These are phyloP conservation scores for Pseudoneurospora amorphoporcata DNA, from an alignment of 495 filamentous ascomycete genomes.

Conservation along the genomic window DNA sequence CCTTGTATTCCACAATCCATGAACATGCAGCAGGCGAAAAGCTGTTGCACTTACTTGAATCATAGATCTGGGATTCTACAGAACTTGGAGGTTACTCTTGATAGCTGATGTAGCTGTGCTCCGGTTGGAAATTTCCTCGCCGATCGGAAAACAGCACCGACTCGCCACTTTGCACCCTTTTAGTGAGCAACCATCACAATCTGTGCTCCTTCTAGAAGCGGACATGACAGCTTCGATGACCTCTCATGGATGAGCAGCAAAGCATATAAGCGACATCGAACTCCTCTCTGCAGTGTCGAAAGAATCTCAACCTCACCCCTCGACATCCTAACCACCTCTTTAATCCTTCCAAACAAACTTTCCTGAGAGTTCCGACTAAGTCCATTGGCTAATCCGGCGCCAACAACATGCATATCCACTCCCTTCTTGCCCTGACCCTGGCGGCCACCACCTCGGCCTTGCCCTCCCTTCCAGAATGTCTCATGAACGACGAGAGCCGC, in stretches of 20 bases:
- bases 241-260: neutral
- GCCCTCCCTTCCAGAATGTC: slow-evolving; percentile 2
- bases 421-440: slow-evolving; percentile 10
- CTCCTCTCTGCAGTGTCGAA: neutral
- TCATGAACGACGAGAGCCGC: neutral
- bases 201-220: neutral
- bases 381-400: neutral
- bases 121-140: neutral
- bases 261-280: neutral
- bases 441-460: slow-evolving; percentile 10
- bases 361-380: neutral
- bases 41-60: neutral
- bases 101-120: neutral
- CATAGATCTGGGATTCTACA: neutral
- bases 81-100: neutral
- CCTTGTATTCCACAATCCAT: neutral
- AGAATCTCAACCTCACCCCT: neutral
- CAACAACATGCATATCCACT: slow-evolving; percentile 14
- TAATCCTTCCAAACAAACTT: neutral
- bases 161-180: neutral
- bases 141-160: neutral
- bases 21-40: neutral
- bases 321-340: neutral
- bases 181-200: neutral
- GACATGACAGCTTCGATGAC: neutral